Conservation (phyloP, 805 yeast genomes). For the Pichia cephalocereana region DNA sequence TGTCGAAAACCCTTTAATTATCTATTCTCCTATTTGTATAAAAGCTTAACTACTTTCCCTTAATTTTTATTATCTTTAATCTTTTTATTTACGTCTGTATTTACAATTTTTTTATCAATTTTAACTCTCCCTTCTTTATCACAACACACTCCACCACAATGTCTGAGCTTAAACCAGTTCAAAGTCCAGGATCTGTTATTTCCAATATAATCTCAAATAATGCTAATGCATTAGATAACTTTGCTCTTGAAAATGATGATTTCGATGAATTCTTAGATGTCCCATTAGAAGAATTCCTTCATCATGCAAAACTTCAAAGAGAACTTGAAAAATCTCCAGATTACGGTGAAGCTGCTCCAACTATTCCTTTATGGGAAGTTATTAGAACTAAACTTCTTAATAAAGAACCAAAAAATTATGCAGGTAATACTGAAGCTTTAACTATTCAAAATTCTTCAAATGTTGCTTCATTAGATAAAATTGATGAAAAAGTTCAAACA, state of each 20-base stretch:
- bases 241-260: neutral
- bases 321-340: slow-evolving; percentile 5
- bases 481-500: neutral
- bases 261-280: slow-evolving; percentile 3
- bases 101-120: neutral
- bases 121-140: neutral
- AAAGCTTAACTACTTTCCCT: neutral
- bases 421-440: neutral
- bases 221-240: slow-evolving; percentile 2
- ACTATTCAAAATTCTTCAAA: neutral
- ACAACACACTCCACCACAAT: slow-evolving; percentile 22
- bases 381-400: slow-evolving; percentile 2
- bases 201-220: slow-evolving; percentile 28
- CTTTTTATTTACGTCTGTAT: too few species aligned
- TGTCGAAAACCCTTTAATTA: too few species aligned
- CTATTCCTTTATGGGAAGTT: slow-evolving; percentile 3
- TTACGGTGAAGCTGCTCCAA: slow-evolving; percentile 5
- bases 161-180: slow-evolving; percentile 1
- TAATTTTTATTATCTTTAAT: neutral
- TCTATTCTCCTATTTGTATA: too few species aligned
- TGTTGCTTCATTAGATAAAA: neutral
- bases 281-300: slow-evolving; percentile 4
- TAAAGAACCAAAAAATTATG: neutral
- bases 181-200: neutral
- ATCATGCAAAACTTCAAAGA: slow-evolving; percentile 4